phyloP scores from a whole-genome alignment of 2,329 filamentous ascomycete species.

The Penicillium psychrosexuale region DNA sequence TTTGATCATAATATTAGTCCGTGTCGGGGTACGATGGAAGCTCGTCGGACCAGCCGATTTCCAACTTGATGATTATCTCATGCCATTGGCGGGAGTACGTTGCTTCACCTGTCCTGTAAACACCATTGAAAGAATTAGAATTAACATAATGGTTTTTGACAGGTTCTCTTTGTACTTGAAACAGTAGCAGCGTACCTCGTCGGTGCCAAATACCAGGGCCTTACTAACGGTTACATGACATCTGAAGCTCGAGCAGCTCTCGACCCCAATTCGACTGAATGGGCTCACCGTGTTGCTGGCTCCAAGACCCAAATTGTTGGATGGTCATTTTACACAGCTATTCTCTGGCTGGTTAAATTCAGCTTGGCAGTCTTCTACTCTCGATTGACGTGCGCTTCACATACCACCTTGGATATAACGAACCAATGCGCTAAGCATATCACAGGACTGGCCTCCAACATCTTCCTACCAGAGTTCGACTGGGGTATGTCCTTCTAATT shows the following conservation, averaged over 20 bases:
- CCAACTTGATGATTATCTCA: constrained; percentile 22
- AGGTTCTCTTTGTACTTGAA: constrained; percentile 51
- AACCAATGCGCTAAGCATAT: neutral
- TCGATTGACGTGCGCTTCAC: constrained; percentile 45
- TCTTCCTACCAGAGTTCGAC: constrained; percentile 45
- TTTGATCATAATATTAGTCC: constrained; percentile 12
- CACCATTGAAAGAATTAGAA: neutral
- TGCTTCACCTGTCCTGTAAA: neutral
- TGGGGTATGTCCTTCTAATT: constrained; percentile 50
- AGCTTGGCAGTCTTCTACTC: constrained; percentile 56
- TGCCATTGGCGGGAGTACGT: constrained; percentile 20
- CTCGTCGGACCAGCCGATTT: constrained; percentile 16
- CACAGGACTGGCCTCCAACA: constrained; percentile 37
- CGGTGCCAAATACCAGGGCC: constrained; percentile 46
- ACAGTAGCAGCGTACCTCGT: constrained; percentile 49
- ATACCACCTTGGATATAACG: neutral
- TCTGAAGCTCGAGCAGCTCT: constrained; percentile 47
- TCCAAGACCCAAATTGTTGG: constrained; percentile 53
- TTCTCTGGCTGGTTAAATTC: constrained; percentile 53
- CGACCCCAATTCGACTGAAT: constrained; percentile 46
- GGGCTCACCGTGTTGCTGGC: constrained; percentile 47
- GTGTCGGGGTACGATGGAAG: constrained; percentile 17
- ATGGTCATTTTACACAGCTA: constrained; percentile 53
- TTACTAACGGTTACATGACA: constrained; percentile 58
- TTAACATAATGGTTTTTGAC: neutral